Base-by-base conservation (phyloP, 805 yeast species). In the Candida maltosa region DNA sequence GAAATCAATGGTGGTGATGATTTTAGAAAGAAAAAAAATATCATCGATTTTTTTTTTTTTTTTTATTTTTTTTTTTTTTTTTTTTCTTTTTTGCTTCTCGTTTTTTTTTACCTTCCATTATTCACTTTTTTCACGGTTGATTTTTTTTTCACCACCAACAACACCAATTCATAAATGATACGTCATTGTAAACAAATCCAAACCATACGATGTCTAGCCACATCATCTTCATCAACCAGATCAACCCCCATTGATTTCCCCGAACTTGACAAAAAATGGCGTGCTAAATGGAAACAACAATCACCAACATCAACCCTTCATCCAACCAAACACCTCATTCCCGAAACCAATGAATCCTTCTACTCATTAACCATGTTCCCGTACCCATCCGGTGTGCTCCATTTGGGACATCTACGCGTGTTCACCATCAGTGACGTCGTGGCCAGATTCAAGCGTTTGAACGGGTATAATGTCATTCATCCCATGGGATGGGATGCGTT, bases 401-500 rank as follows among this genome's bases (percentile, higher is more conserved):
- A 93, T 53, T 79, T 93, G 74, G 98, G 98, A 0, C 98, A 93
- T 59, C 70, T 89, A 29, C 68, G 98, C 35, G 98, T 93, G 0
- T 93, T 86, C 58, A 84, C 96, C 1, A 87, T 93, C 20, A 79
- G 89, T 47, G 98, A 93, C 57, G 83, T 80, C 2, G 54, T 93
- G 26, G 74, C 95, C 1, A 67, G 97, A 45, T 91, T 75, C 56
- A 75, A 86, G 45, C 68, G 93, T 44, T 72, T 86, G 60, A 75
- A 73, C 33, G 96, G 96, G 1, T 74, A 70, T 46, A 63, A 79
- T 25, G 96, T 91, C 10, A 69, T 91, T 2, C 96, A 93, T 54
- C 97, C 97, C 0, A 89, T 93, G 95, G 98, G 98, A 0, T 93
- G 97, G 97, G 98, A 93, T 66, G 95, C 97, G 0, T 93, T 93